Conservation (phyloP, 2,329 filamentous ascomycete genomes). For the Ceratocystis huliohia region DNA sequence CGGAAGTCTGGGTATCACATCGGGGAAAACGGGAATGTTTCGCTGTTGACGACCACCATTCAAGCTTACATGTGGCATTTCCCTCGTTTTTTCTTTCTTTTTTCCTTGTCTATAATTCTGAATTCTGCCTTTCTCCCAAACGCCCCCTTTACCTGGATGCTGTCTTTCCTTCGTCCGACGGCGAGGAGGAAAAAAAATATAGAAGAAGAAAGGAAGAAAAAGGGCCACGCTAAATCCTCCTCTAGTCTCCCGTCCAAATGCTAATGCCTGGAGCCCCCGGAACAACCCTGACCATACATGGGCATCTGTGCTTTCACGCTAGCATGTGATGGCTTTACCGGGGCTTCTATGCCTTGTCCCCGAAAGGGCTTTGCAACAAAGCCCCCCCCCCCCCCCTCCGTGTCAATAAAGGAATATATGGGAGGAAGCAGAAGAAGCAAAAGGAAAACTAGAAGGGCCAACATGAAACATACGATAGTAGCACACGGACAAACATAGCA, state of each 20-base stretch:
- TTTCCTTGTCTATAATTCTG: background rate
- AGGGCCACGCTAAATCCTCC: background rate
- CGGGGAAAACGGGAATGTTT: background rate
- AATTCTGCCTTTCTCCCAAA: background rate
- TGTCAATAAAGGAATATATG: background rate
- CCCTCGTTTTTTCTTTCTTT: background rate
- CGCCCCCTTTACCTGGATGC: background rate
- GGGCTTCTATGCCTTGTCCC: background rate
- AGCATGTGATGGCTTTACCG: slow-evolving; percentile 7
- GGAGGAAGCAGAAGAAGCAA: background rate
- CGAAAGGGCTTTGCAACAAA: background rate
- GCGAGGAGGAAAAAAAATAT: background rate
- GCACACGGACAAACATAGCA: slow-evolving; percentile 5
- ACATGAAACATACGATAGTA: slow-evolving; percentile 8
- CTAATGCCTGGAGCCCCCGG: background rate
- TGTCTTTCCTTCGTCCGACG: background rate
- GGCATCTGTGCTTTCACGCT: slow-evolving; percentile 5
- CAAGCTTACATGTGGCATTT: background rate
- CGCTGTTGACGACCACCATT: too few species aligned
- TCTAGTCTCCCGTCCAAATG: background rate
- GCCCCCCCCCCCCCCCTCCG: background rate
- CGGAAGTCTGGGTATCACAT: background rate
- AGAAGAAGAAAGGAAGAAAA: background rate
- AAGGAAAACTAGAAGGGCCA: background rate
- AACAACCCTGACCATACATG: background rate